phyloP scores from a whole-genome alignment of 495 filamentous ascomycete species.

The Xylaria sp. region DNA sequence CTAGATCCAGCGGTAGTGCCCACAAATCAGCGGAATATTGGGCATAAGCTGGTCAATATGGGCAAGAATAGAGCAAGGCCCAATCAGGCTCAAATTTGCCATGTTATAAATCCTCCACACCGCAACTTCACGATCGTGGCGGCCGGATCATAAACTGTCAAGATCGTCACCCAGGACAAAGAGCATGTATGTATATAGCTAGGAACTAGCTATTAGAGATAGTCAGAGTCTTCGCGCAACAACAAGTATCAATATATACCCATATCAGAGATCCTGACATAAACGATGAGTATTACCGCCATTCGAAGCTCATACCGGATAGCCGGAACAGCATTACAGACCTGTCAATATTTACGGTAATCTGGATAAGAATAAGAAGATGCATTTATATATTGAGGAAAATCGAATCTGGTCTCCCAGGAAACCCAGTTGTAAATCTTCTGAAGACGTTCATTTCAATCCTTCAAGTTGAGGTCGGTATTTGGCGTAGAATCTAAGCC shows the following conservation, averaged over 20 bases:
- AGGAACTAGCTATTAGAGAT: too few species aligned
- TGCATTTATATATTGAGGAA: neutral
- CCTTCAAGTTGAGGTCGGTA: neutral
- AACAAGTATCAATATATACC: too few species aligned
- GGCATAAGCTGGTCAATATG: neutral
- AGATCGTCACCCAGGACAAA: too few species aligned
- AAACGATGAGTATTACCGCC: neutral
- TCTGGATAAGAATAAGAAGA: neutral
- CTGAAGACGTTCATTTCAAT: neutral
- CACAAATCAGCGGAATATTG: constrained; percentile 1
- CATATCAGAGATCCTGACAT: too few species aligned
- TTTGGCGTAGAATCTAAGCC: neutral
- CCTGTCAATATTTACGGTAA: neutral
- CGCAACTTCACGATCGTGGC: neutral
- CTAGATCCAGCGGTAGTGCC: neutral
- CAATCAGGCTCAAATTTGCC: constrained; percentile 1
- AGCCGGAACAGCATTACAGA: neutral
- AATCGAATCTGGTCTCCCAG: neutral
- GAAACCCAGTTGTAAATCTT: neutral
- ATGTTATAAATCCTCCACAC: neutral
- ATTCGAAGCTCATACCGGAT: neutral
- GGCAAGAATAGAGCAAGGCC: neutral
- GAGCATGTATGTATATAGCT: too few species aligned
- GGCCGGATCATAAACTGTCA: too few species aligned
- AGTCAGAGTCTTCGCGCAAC: too few species aligned